These are phyloP conservation scores for Pyricularia sp. DNA, from an alignment of 2,329 filamentous ascomycete genomes.

Conservation along the genomic window DNA sequence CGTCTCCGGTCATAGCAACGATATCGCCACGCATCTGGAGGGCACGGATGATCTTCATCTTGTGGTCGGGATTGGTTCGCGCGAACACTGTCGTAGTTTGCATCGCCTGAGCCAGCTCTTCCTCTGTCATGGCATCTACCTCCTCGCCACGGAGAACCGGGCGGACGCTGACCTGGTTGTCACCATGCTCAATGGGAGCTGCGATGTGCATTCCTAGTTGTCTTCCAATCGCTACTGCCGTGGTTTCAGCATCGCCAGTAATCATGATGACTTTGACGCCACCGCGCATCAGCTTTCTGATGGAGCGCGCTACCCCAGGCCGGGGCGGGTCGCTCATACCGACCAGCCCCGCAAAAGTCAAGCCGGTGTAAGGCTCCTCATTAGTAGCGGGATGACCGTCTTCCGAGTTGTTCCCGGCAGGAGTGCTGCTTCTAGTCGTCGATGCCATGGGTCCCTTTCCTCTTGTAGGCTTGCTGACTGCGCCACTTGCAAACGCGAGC, in stretches of 20 bases:
- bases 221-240: conserved; percentile 84
- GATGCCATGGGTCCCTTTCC: conserved; percentile 12
- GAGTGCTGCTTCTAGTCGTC: conserved; percentile 41
- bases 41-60: conserved; percentile 90
- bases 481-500: conserved; percentile 84
- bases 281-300: conserved; percentile 81
- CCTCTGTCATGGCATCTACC: conserved; percentile 83
- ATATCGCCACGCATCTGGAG: conserved; percentile 90
- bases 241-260: conserved; percentile 91
- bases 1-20: conserved; percentile 97
- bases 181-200: conserved; percentile 37
- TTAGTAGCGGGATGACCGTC: conserved; percentile 32
- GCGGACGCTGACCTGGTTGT: conserved; percentile 50
- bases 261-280: conserved; percentile 99
- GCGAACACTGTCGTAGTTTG: conserved; percentile 89
- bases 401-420: conserved; percentile 25
- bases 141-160: conserved; percentile 82
- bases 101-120: conserved; percentile 76
- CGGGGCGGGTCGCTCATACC: conserved; percentile 97
- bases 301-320: conserved; percentile 81
- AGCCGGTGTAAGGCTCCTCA: conserved; percentile 70
- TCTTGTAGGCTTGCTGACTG: conserved; percentile 28
- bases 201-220: conserved; percentile 89
- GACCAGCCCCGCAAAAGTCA: conserved; percentile 85
- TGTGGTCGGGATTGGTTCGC: conserved; percentile 92